Conservation (phyloP, 208 protist genomes). For the Leishmania mexicana region DNA sequence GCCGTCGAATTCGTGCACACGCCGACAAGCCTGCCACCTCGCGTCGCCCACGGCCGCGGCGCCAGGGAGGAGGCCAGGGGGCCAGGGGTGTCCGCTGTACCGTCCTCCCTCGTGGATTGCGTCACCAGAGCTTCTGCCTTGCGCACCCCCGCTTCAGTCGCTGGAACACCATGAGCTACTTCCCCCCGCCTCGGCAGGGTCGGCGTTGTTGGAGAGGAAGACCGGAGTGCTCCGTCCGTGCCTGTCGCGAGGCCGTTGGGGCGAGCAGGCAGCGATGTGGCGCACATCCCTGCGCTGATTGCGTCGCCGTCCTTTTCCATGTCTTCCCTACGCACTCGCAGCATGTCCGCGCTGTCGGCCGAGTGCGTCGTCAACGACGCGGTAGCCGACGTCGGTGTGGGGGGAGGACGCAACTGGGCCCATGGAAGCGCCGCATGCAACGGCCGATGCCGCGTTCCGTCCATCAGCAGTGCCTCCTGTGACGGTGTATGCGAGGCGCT, state of each 20-base stretch:
- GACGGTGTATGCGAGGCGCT: not conserved
- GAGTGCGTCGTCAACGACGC: not conserved
- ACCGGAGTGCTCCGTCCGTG: not conserved
- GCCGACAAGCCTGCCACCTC: not conserved
- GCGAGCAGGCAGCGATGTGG: not conserved
- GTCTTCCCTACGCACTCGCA: too few species aligned
- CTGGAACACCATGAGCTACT: not conserved
- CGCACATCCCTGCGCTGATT: not conserved
- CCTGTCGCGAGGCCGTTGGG: not conserved
- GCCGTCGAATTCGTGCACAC: too few species aligned
- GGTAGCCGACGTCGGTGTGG: not conserved
- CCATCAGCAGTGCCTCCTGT: not conserved
- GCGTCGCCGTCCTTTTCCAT: not conserved
- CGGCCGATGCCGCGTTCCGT: not conserved
- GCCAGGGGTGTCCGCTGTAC: not conserved
- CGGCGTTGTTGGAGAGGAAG: not conserved
- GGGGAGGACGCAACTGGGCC: not conserved
- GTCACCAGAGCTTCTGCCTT: not conserved
- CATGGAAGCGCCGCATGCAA: not conserved
- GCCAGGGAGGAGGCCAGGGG: not conserved
- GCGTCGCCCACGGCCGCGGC: not conserved
- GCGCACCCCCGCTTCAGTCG: not conserved
- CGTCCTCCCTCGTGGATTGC: not conserved
- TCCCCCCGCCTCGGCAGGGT: not conserved
- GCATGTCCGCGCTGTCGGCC: not conserved